These are phyloP conservation scores for Colletotrichum graminicola DNA, from an alignment of 2,329 filamentous ascomycete species.

Conservation along the genomic window DNA sequence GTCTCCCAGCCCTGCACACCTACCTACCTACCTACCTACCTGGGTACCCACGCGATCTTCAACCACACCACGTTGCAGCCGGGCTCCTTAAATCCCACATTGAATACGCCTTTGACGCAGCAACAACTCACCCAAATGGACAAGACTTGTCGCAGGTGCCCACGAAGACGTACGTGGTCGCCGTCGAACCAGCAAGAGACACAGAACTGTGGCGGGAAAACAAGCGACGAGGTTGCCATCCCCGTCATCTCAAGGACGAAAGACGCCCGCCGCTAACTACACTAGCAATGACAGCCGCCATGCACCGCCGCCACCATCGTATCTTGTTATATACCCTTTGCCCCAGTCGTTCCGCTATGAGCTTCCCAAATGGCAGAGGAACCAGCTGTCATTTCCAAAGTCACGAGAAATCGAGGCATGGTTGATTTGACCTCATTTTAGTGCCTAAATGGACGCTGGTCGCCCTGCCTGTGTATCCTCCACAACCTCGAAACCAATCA, in stretches of 20 bases:
- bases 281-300: constrained; percentile 22
- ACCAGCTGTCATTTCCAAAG: constrained; percentile 12
- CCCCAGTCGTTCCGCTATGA: constrained; percentile 23
- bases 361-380: constrained; percentile 5
- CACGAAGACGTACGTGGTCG: constrained; percentile 17
- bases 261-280: background rate
- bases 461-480: constrained; percentile 5
- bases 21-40: background rate
- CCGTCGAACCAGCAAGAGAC: constrained; percentile 6
- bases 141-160: constrained; percentile 1
- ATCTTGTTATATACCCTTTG: constrained; percentile 17
- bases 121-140: background rate
- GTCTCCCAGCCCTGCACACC: constrained; percentile 24
- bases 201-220: background rate
- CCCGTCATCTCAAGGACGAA: background rate
- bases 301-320: background rate
- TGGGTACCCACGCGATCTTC: constrained; percentile 34
- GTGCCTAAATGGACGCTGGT: constrained; percentile 34
- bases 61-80: constrained; percentile 26
- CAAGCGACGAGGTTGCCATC: constrained; percentile 24
- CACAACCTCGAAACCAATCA: constrained; percentile 14
- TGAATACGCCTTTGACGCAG: constrained; percentile 40
- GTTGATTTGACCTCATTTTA: constrained; percentile 33
- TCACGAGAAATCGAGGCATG: background rate
- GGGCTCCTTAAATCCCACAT: constrained; percentile 21